Base-by-base conservation (phyloP, 2,329 filamentous ascomycete species). In the Pyrenochaeta sp. region DNA sequence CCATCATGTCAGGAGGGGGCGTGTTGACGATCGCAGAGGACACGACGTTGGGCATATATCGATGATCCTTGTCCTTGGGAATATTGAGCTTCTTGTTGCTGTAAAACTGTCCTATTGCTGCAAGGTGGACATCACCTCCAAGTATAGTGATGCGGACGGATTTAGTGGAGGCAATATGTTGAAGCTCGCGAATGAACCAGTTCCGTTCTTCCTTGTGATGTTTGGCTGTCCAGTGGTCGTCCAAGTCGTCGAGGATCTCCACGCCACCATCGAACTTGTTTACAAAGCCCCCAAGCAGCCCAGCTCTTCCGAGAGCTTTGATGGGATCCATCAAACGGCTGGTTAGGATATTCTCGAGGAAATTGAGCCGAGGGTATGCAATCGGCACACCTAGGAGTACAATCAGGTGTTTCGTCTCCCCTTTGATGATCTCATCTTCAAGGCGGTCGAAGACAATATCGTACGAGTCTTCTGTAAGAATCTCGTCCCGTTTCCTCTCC, bases 201-300 rank as follows among this genome's bases (percentile, higher is more conserved):
- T 86, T 89, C 36, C 94, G 85, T 72, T 99, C 94, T 18, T 84
- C 80, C 68, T 97, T 99, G 75, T 97, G 92, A 65, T 91, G 89
- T 67, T 90, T 96, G 24, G 93, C 90, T 1, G 93, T 96, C 94
- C 94, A 99, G 67, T 99, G 93, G 69, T 97, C 94, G 66, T 96
- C 93, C 7, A 96, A 75, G 60, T 96, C 91, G 65, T 96, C 92
- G 19, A 96, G 77, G 10, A 97, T 89, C 71, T 97, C 94, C 5
- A 94, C 88, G 13, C 90, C 90, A 15, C 90, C 91, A 63, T 96
- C 92, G 58, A 96, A 92, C 56, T 88, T 88, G 74, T 96, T 96
- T 26, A 96, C 78, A 29, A 95, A 84, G 9, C 81, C 80, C 47
- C 90, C 89, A 37, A 97, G 79, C 55, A 95, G 72, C 1, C 93